These are phyloP conservation scores for Ustulina deusta DNA, from an alignment of 2,329 filamentous ascomycete species.

Conservation along the genomic window DNA sequence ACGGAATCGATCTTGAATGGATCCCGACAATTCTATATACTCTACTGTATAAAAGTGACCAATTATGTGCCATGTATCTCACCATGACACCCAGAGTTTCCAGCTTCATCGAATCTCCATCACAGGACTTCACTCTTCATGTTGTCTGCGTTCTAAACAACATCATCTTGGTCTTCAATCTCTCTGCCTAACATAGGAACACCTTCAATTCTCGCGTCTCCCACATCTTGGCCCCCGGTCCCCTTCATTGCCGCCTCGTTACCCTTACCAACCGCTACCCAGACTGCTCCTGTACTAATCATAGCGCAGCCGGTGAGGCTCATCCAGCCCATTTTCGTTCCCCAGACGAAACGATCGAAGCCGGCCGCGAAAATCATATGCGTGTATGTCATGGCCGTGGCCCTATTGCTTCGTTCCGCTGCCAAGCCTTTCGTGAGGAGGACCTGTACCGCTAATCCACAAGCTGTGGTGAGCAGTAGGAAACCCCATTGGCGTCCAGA, in stretches of 20 bases:
- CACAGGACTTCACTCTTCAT: not conserved
- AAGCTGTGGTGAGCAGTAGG: slow-evolving; percentile 74
- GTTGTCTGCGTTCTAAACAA: slow-evolving; percentile 37
- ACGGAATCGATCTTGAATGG: not conserved
- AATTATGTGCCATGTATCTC: not conserved
- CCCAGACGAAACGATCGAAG: slow-evolving; percentile 66
- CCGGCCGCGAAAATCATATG: slow-evolving; percentile 67
- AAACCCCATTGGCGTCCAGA: slow-evolving; percentile 71
- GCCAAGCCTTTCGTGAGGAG: slow-evolving; percentile 82
- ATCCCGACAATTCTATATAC: not conserved
- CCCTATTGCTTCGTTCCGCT: slow-evolving; percentile 73
- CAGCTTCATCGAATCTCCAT: not conserved
- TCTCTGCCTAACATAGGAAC: slow-evolving; percentile 26
- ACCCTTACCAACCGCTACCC: slow-evolving; percentile 61
- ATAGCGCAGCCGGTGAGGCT: slow-evolving; percentile 64
- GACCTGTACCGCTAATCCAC: slow-evolving; percentile 88
- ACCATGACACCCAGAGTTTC: not conserved
- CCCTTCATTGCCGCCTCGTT: slow-evolving; percentile 52
- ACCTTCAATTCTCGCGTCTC: slow-evolving; percentile 39
- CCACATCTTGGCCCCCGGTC: slow-evolving; percentile 43
- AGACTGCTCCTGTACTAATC: slow-evolving; percentile 66
- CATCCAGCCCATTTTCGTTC: slow-evolving; percentile 61
- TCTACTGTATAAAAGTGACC: not conserved
- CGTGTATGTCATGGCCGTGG: slow-evolving; percentile 69
- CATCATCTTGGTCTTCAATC: slow-evolving; percentile 42